Base-by-base conservation (phyloP, 2,329 filamentous ascomycete species). In the Neofusicoccum cordaticola region DNA sequence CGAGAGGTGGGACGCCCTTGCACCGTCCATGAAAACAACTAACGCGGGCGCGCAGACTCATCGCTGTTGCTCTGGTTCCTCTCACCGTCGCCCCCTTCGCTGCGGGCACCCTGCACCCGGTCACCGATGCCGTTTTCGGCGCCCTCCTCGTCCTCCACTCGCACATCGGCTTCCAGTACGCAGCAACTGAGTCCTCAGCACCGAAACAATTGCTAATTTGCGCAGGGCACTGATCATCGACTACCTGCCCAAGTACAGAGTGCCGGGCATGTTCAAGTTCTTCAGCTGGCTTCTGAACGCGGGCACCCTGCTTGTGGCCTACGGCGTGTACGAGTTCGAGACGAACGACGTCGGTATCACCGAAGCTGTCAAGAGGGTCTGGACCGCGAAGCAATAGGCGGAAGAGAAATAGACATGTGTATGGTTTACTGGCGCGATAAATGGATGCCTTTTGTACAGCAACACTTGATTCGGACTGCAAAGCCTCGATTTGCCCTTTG, bases 321-420 rank as follows among this genome's bases (percentile, higher is more conserved):
- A 97, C 69, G 93, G 93, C 65, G 85, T 98, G 74, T 99, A 99
- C 81, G 94, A 98, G 80, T 98, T 98, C 73, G 95, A 99, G 88
- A 99, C 95, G 37, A 98, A 97, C 75, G 95, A 99, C 71, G 92
- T 99, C 61, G 95, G 95, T 69, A 79, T 99, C 66, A 97, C 93
- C 8, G 94, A 96, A 84, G 90, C 89, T 37, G 84, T 97, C 70
- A 92, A 90, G 85, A 87, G 90, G 75, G 83, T 98, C 68, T 99
- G 95, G 95, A 91, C 85, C 74, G 94, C 95, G 73, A 63, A 63
- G 47, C 45, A 41, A 39, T 56, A 56, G 22, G 12, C 17, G 44
- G 35, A 19, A 12, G 27, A 22, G 42, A 60, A 47, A 60, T 60
- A 60, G 56, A 60, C 2, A 15, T 17, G 31, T 37, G n/a, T 45